These are phyloP conservation scores for Aspergillus tamarii DNA, from an alignment of 2,329 filamentous ascomycete species.

Conservation along the genomic window DNA sequence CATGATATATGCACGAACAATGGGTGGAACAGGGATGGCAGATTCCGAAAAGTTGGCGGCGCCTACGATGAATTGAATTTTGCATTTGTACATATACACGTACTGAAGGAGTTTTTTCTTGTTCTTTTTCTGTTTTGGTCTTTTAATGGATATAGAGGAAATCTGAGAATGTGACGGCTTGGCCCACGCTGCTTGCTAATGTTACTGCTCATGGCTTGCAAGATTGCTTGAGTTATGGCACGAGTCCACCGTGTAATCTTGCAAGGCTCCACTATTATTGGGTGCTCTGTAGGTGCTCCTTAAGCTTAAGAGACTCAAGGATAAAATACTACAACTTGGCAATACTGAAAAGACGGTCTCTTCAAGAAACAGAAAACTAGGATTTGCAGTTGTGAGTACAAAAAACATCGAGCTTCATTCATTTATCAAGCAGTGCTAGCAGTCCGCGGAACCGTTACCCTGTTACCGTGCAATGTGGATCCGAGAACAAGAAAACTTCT, in stretches of 20 bases:
- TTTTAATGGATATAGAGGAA: slow-evolving; percentile 3
- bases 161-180: background rate
- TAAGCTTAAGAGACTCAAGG: background rate
- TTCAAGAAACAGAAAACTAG: background rate
- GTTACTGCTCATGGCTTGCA: background rate
- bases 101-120: slow-evolving; percentile 13
- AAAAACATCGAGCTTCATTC: slow-evolving; percentile 8
- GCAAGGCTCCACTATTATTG: background rate
- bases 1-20: slow-evolving; percentile 20
- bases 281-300: background rate
- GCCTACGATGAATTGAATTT: slow-evolving; percentile 7
- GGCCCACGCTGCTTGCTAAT: background rate
- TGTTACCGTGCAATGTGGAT: slow-evolving; percentile 6
- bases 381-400: background rate
- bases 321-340: background rate
- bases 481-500: slow-evolving; percentile 15
- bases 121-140: slow-evolving; percentile 1
- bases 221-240: background rate
- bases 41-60: slow-evolving; percentile 12
- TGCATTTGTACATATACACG: slow-evolving; percentile 16
- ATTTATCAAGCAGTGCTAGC: slow-evolving; percentile 8
- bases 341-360: background rate
- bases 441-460: slow-evolving; percentile 1
- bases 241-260: background rate
- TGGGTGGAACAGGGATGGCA: slow-evolving; percentile 11